Evolutionary conservation across 2,329 filamentous ascomycete genomes (phyloP).

Genomic region (Paecilomyces niveus): DNA sequence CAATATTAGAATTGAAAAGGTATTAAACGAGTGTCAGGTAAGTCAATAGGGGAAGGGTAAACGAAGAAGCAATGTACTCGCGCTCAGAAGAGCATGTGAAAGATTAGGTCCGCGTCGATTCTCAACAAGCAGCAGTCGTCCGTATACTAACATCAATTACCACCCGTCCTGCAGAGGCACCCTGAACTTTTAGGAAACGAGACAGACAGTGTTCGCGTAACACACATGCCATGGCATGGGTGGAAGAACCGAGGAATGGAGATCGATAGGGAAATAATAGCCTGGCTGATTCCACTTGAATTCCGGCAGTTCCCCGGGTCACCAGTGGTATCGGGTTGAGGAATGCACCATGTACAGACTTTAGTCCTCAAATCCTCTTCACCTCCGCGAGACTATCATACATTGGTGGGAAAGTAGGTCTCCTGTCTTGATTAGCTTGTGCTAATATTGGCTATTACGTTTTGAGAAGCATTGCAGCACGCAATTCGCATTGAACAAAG

Average conservation of each 20-base stretch:
- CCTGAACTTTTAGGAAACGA: neutral
- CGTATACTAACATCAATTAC: neutral
- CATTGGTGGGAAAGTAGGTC: neutral
- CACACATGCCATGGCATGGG: neutral
- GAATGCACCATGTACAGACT: conserved; percentile 10
- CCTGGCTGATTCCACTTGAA: neutral
- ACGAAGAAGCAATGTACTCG: neutral
- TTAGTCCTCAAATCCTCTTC: neutral
- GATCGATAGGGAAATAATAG: neutral
- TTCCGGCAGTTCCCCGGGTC: conserved; percentile 6
- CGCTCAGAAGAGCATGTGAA: neutral
- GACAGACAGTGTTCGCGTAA: neutral
- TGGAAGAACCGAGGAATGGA: neutral
- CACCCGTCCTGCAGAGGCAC: neutral
- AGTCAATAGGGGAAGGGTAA: neutral
- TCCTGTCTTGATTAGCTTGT: neutral
- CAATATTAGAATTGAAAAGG: neutral
- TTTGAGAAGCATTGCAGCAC: neutral
- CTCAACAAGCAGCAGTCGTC: neutral
- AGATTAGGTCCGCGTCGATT: neutral
- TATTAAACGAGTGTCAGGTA: neutral
- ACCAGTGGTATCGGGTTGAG: conserved; percentile 4
- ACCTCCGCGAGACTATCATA: neutral
- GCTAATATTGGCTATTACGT: neutral
- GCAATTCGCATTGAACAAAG: neutral